A percentile compares a stretch with the other conserved stretches of the same genome.
Conservation (phyloP, 495 filamentous ascomycete species). For the Daldinia decipiens region DNA sequence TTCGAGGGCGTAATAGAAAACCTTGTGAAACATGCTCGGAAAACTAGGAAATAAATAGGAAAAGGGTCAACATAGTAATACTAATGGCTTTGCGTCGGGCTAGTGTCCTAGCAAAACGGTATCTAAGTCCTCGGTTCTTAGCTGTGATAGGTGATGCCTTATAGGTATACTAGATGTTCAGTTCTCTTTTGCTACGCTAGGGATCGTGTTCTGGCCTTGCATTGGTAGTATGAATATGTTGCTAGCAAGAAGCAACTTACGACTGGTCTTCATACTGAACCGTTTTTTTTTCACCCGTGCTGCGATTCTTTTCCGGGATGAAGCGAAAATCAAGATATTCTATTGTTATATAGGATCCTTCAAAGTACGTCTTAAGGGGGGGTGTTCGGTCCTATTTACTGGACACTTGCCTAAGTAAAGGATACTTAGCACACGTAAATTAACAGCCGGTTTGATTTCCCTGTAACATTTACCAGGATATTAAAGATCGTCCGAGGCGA, state of each 20-base stretch:
- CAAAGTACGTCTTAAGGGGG: neutral
- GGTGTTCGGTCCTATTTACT: neutral
- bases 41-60: conserved; percentile 77
- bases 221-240: neutral
- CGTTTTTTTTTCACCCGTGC: neutral
- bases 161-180: neutral
- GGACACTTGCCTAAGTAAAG: neutral
- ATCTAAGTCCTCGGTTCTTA: neutral
- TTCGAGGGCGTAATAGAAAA: conserved; percentile 99
- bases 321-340: neutral
- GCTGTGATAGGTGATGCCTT: neutral
- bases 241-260: neutral
- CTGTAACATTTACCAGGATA: too few relatives aligned
- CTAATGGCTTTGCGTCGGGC: conserved; percentile 5
- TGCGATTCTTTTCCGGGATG: neutral
- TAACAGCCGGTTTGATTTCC: too few relatives aligned
- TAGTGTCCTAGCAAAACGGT: neutral
- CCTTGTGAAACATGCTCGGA: conserved; percentile 91
- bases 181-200: neutral
- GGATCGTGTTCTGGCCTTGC: neutral
- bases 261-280: neutral
- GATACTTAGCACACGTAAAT: too few relatives aligned
- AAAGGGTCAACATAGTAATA: conserved; percentile 26
- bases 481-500: too few relatives aligned
- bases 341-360: neutral